Evolutionary conservation across 768 basidiomycete species (phyloP).

Genomic region (Trametes cubensis): DNA sequence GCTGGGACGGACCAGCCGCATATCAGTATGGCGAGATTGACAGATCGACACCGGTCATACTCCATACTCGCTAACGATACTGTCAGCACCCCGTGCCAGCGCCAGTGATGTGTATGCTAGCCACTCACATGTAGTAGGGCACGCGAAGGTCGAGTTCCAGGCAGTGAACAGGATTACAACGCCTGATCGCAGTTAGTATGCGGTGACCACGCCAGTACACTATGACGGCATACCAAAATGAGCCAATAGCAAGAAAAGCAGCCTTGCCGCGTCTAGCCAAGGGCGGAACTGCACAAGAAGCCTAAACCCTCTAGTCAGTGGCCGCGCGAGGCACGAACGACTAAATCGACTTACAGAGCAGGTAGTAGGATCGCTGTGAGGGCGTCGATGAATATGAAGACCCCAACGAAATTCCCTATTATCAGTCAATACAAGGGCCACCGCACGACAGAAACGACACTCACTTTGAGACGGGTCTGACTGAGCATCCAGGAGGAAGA

Average conservation of each 20-base stretch:
- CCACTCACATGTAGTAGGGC: conserved; percentile 46
- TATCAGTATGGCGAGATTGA: conserved; percentile 51
- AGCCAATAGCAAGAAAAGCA: conserved; percentile 46
- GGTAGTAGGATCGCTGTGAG: conserved; percentile 33
- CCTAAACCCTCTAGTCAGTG: conserved; percentile 32
- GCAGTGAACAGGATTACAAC: conserved; percentile 46
- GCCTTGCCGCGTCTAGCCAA: conserved; percentile 57
- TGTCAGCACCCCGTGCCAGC: background rate
- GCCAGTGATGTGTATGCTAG: background rate
- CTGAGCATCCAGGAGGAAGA: conserved; percentile 50
- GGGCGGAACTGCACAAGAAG: conserved; percentile 49
- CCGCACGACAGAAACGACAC: conserved; percentile 24
- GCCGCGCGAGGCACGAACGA: background rate
- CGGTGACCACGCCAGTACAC: background rate
- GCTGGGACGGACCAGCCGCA: conserved; percentile 57
- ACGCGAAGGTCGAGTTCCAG: conserved; percentile 47
- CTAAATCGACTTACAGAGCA: conserved; percentile 40
- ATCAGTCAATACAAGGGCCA: background rate
- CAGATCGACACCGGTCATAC: conserved; percentile 43
- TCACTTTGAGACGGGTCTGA: conserved; percentile 50
- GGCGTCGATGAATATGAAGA: conserved; percentile 40
- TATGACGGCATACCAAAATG: conserved; percentile 47
- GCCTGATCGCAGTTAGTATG: conserved; percentile 33
- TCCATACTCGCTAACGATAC: conserved; percentile 39
- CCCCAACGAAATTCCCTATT: conserved; percentile 47